phyloP scores from a whole-genome alignment of 208 protist species.

The Acanthamoeba healyi region DNA sequence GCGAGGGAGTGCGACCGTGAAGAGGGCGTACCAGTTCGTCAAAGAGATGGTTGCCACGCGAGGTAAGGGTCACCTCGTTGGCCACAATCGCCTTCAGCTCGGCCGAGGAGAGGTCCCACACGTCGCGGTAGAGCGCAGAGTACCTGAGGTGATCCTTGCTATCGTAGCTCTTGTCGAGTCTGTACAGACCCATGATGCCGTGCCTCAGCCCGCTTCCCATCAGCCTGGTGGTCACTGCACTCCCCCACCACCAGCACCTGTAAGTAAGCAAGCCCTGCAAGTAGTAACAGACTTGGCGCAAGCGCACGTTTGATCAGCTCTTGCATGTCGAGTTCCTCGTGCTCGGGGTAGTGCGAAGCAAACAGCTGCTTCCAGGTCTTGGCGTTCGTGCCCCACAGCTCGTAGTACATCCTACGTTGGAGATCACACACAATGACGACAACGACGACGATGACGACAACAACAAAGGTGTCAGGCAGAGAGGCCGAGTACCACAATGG shows the following conservation, averaged over 20 bases:
- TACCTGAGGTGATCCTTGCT: background rate
- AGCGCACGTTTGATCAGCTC: background rate
- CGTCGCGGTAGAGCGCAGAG: background rate
- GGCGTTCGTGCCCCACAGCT: background rate
- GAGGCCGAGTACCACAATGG: too few species aligned
- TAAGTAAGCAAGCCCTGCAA: background rate
- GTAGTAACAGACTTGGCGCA: too few species aligned
- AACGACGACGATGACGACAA: too few species aligned
- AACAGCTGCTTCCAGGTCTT: constrained; percentile 48
- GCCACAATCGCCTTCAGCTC: background rate
- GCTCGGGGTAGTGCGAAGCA: background rate
- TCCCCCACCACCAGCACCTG: background rate
- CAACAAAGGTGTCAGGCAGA: too few species aligned
- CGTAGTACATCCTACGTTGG: background rate
- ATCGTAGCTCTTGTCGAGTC: background rate
- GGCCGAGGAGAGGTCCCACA: background rate
- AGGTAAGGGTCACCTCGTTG: background rate
- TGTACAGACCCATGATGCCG: background rate
- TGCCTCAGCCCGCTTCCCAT: background rate
- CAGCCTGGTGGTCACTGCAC: background rate
- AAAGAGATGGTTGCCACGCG: background rate
- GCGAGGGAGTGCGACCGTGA: background rate
- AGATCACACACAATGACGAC: background rate
- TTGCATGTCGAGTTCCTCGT: background rate
- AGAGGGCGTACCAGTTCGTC: background rate